These are phyloP conservation scores for Sclerotinia sclerotiorum DNA, from an alignment of 2,329 filamentous ascomycete species.

Conservation along the genomic window DNA sequence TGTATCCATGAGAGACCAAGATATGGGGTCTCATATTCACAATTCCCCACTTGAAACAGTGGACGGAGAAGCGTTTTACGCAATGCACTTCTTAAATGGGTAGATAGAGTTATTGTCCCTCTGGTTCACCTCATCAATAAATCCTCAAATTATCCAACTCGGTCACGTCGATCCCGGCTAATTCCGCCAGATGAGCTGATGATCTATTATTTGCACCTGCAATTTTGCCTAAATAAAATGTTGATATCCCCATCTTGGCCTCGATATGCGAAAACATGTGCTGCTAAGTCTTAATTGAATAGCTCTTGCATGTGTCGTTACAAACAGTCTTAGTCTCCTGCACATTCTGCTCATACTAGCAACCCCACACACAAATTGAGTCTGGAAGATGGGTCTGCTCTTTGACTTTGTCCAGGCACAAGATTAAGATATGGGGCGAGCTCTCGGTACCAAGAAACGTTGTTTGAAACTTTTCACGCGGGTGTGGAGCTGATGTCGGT, in stretches of 20 bases:
- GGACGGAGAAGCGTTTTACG: neutral
- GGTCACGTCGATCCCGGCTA: neutral
- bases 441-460: conserved; percentile 3
- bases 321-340: neutral
- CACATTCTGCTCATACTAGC: neutral
- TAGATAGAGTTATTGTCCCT: neutral
- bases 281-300: neutral
- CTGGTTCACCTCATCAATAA: neutral
- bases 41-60: neutral
- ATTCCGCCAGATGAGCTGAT: neutral
- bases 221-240: neutral
- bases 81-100: neutral
- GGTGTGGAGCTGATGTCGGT: neutral
- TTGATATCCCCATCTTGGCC: neutral
- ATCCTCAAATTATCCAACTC: neutral
- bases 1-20: neutral
- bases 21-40: neutral
- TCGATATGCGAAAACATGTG: neutral
- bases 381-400: neutral
- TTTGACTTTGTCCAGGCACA: neutral
- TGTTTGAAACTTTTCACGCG: neutral
- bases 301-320: neutral
- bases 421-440: conserved; percentile 12
- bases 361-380: neutral
- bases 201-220: neutral